Conservation (phyloP, 2,329 filamentous ascomycete genomes). For the Clathrospora elynae region DNA sequence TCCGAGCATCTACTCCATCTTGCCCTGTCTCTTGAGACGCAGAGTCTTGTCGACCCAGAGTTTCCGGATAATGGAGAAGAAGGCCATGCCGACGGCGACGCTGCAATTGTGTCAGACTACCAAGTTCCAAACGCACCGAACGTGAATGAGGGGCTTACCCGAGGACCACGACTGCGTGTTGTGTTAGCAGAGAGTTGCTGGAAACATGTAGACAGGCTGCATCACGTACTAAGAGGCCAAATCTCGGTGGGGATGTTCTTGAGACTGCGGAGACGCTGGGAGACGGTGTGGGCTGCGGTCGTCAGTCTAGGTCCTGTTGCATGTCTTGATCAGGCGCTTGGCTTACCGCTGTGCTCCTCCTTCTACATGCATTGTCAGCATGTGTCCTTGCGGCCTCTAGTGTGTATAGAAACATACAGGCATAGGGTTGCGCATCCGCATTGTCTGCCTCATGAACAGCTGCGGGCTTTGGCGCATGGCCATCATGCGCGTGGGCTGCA, state of each 20-base stretch:
- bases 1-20: slow-evolving; percentile 33
- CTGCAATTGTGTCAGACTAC: slow-evolving; percentile 48
- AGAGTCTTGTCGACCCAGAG: slow-evolving; percentile 89
- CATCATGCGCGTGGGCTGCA: slow-evolving; percentile 51
- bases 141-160: slow-evolving; percentile 61
- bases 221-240: slow-evolving; percentile 84
- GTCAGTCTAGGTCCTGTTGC: slow-evolving; percentile 22
- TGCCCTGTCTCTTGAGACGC: slow-evolving; percentile 74
- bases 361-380: slow-evolving; percentile 59
- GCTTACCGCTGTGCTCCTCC: slow-evolving; percentile 67
- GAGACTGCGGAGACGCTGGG: slow-evolving; percentile 87
- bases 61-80: slow-evolving; percentile 83
- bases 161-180: slow-evolving; percentile 75
- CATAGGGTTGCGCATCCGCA: slow-evolving; percentile 61
- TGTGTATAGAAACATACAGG: slow-evolving; percentile 64
- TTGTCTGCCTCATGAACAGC: slow-evolving; percentile 54
- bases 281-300: slow-evolving; percentile 85
- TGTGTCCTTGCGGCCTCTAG: slow-evolving; percentile 1
- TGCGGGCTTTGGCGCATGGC: slow-evolving; percentile 46
- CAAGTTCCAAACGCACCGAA: background rate
- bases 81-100: slow-evolving; percentile 74
- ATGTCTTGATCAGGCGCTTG: slow-evolving; percentile 24
- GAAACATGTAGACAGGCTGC: background rate
- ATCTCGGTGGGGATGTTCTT: slow-evolving; percentile 92
- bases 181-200: slow-evolving; percentile 22